phyloP scores from a whole-genome alignment of 2,329 filamentous ascomycete genomes.

The Aspergillus versicolor region DNA sequence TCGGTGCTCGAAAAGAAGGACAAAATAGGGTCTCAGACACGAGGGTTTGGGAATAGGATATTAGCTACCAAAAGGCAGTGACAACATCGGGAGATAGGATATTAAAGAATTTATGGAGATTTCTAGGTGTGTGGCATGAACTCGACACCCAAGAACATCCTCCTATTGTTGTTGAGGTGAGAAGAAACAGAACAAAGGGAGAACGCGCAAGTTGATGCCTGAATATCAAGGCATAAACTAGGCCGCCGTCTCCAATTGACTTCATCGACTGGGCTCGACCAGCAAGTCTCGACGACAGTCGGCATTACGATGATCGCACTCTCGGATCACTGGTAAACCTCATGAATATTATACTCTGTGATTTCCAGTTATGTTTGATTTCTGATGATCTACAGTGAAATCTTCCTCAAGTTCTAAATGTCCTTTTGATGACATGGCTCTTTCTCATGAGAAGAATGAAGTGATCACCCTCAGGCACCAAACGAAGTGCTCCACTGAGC shows the following conservation, averaged over 20 bases:
- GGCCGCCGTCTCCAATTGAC: neutral
- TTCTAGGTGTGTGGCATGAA: neutral
- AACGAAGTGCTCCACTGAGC: slow-evolving; percentile 10
- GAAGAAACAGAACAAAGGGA: slow-evolving; percentile 10
- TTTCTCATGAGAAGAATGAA: neutral
- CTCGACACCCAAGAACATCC: neutral
- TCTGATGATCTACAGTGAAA: neutral
- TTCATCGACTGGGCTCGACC: neutral
- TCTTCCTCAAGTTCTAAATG: neutral
- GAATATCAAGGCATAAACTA: slow-evolving; percentile 7
- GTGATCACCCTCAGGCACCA: neutral
- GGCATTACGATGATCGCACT: too few species aligned
- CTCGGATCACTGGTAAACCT: neutral
- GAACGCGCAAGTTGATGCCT: slow-evolving; percentile 5
- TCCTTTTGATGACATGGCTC: neutral
- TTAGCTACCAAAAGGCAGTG: neutral
- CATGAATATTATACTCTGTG: neutral
- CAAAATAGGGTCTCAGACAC: neutral
- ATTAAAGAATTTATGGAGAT: slow-evolving; percentile 4
- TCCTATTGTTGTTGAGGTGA: slow-evolving; percentile 5
- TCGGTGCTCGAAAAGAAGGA: neutral
- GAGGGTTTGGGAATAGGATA: neutral
- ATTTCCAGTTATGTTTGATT: neutral
- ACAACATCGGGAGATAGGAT: neutral
- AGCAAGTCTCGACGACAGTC: neutral